These are phyloP conservation scores for Solanum corneliomulleri DNA, from an alignment of 257 asterid species.

Conservation along the genomic window DNA sequence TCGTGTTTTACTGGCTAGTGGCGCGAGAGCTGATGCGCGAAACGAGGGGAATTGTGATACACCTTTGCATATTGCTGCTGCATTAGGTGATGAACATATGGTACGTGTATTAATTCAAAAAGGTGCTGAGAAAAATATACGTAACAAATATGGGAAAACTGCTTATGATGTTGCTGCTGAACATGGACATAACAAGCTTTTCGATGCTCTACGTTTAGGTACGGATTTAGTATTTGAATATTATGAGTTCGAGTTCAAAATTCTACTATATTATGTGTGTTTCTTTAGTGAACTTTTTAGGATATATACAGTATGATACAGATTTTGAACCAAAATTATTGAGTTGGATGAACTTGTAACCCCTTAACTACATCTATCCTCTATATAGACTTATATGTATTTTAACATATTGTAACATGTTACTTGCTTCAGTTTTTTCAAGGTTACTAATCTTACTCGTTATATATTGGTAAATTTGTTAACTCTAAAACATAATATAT, in stretches of 20 bases:
- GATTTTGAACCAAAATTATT: neutral
- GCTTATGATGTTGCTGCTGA: constrained; percentile 75
- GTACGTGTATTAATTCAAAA: constrained; percentile 49
- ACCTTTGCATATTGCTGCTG: constrained; percentile 47
- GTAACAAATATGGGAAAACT: constrained; percentile 43
- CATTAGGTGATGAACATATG: constrained; percentile 53
- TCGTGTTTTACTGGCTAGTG: constrained; percentile 35
- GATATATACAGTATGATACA: neutral
- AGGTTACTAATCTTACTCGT: neutral
- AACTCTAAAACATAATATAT: neutral
- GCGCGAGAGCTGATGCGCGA: constrained; percentile 20
- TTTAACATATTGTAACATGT: neutral
- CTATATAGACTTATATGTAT: neutral
- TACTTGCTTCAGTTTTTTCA: neutral
- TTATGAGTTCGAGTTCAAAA: neutral
- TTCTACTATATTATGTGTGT: neutral
- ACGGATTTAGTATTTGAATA: constrained; percentile 1
- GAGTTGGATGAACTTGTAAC: neutral
- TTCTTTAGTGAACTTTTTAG: neutral
- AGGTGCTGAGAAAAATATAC: constrained; percentile 55
- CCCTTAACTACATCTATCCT: neutral
- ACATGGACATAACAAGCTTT: constrained; percentile 50
- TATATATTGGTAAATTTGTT: neutral
- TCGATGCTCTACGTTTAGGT: constrained; percentile 48
- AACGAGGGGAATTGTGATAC: constrained; percentile 42